A percentile compares a stretch with the other conserved stretches of the same genome.
Evolutionary conservation across 2,329 filamentous ascomycete species (phyloP).

Genomic region (Botrytis hyacinthi): DNA sequence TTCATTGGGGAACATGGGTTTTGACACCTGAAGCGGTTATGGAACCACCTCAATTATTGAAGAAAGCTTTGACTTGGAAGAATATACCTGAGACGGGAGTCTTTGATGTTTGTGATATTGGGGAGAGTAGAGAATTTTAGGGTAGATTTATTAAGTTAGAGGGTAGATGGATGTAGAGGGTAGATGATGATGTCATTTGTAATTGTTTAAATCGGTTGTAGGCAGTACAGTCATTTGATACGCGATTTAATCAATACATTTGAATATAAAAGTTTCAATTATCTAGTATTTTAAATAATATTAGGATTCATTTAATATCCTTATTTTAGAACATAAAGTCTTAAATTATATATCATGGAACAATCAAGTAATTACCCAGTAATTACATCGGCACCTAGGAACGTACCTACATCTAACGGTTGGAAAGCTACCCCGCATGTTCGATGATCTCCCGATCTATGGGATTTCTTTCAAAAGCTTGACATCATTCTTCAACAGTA

Average conservation of each 20-base stretch:
- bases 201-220: not conserved
- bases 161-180: not conserved
- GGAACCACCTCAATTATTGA: conserved; percentile 74
- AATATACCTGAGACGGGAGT: conserved; percentile 67
- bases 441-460: not conserved
- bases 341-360: not conserved
- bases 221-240: not conserved
- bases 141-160: not conserved
- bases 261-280: not conserved
- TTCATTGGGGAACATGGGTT: conserved; percentile 76
- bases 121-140: conserved; percentile 76
- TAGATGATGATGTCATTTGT: not conserved
- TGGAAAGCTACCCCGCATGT: not conserved
- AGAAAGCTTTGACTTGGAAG: conserved; percentile 66
- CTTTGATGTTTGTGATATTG: conserved; percentile 82
- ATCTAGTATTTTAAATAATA: no score
- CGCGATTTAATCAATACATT: not conserved
- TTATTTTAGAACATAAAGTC: no score
- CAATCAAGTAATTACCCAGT: no score
- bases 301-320: no score
- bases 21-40: conserved; percentile 76
- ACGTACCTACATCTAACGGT: not conserved
- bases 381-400: not conserved
- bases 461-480: not conserved
- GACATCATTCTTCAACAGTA: not conserved